Evolutionary conservation across 2,329 filamentous ascomycete species (phyloP).

Genomic region (Colletotrichum sojae): DNA sequence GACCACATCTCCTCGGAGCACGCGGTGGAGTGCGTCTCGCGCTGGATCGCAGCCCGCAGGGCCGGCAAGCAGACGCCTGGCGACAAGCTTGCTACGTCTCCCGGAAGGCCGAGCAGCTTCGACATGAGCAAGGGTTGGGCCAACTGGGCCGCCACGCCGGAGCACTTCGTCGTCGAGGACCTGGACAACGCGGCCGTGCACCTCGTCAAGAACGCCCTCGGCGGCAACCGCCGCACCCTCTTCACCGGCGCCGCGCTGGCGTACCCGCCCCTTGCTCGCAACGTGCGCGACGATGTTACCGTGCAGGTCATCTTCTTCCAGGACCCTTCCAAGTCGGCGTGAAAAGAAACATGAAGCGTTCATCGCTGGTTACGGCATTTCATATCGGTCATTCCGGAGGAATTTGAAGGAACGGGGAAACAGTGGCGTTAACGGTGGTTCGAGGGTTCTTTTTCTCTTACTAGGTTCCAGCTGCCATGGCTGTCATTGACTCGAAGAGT

Average conservation of each 20-base stretch:
- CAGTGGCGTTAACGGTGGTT: background rate
- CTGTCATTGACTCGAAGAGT: background rate
- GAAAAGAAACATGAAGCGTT: background rate
- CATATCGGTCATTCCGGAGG: too few relatives aligned
- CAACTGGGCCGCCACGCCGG: slow-evolving; percentile 46
- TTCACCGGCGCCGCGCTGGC: slow-evolving; percentile 79
- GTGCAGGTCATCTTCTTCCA: slow-evolving; percentile 82
- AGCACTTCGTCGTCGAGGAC: slow-evolving; percentile 82
- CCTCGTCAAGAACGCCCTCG: slow-evolving; percentile 84
- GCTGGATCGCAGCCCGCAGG: slow-evolving; percentile 60
- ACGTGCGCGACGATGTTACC: slow-evolving; percentile 80
- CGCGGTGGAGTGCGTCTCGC: slow-evolving; percentile 69
- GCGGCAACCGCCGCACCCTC: slow-evolving; percentile 81
- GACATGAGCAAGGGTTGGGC: slow-evolving; percentile 44
- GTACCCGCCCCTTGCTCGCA: slow-evolving; percentile 77
- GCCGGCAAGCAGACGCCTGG: slow-evolving; percentile 10
- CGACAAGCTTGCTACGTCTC: slow-evolving; percentile 26
- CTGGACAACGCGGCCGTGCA: slow-evolving; percentile 80
- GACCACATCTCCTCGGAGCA: slow-evolving; percentile 70
- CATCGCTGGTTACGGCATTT: too few relatives aligned
- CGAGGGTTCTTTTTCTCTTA: background rate
- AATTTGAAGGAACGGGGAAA: too few relatives aligned
- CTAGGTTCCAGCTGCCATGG: slow-evolving; percentile 13
- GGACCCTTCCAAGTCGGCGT: slow-evolving; percentile 20
- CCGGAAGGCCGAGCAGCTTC: slow-evolving; percentile 18